Percentiles rank a stretch among this genome's conserved stretches.
These are phyloP conservation scores for Entomortierella beljakovae DNA, from an alignment of 192 early-diverging fungal genomes.

Conservation along the genomic window DNA sequence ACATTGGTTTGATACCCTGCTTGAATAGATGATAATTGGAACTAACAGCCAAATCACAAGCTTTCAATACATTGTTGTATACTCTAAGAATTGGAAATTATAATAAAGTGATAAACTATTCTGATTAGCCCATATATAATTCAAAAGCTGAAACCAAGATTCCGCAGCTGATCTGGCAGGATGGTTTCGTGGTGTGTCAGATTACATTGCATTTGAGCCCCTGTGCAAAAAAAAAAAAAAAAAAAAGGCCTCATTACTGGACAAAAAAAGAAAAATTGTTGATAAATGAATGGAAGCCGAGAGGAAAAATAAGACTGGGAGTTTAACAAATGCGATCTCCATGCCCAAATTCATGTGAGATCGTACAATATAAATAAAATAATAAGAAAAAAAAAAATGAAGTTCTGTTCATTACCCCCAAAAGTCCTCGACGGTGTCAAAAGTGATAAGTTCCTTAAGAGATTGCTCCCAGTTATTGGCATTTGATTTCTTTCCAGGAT, in stretches of 20 bases:
- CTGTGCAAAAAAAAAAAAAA: too few species aligned
- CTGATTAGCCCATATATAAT: neutral
- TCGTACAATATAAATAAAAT: neutral
- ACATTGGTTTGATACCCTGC: constrained; percentile 91
- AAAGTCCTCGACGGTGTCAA: constrained; percentile 96
- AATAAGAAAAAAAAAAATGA: neutral
- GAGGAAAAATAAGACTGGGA: too few species aligned
- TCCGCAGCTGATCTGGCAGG: too few species aligned
- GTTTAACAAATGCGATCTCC: neutral
- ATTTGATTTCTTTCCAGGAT: constrained; percentile 83
- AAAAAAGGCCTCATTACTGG: too few species aligned
- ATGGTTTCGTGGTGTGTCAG: too few species aligned
- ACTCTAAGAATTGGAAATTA: constrained; percentile 52
- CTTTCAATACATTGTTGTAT: constrained; percentile 88
- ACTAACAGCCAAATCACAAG: constrained; percentile 75
- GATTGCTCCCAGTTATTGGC: constrained; percentile 85
- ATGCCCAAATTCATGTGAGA: neutral
- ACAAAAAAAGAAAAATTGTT: too few species aligned
- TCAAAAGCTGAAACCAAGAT: too few species aligned
- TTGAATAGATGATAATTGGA: constrained; percentile 98
- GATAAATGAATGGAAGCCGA: too few species aligned
- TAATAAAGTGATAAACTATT: neutral
- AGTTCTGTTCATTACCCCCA: constrained; percentile 80
- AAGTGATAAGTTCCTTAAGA: constrained; percentile 90
- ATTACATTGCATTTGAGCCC: too few species aligned